A percentile compares a stretch with the other conserved stretches of the same genome.
Evolutionary conservation across 1,139 yeast genomes (phyloP).

Genomic region (Groenewaldozyma sp.): DNA sequence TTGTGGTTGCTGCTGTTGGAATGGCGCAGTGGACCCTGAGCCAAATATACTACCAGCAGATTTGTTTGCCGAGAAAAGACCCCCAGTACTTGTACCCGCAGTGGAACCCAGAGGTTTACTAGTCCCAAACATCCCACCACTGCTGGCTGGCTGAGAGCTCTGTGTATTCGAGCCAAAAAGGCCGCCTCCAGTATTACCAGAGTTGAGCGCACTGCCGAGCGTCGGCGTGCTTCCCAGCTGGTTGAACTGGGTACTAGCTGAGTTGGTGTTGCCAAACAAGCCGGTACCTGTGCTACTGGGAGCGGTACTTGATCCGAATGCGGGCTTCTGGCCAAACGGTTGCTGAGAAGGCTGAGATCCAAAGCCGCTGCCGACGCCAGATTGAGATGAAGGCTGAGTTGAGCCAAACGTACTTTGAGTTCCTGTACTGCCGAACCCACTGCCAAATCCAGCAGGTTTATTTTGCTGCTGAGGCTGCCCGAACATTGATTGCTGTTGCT

Average conservation of each 20-base stretch:
- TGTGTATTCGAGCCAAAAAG: conserved; percentile 30
- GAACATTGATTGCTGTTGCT: neutral
- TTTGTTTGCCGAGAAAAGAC: conserved; percentile 20
- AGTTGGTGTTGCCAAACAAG: neutral
- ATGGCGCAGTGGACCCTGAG: too few species aligned
- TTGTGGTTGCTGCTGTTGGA: conserved; percentile 21
- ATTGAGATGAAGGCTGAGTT: too few species aligned
- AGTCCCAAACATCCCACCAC: conserved; percentile 22
- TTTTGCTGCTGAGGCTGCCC: neutral
- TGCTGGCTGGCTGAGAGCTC: conserved; percentile 14
- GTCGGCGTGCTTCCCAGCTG: conserved; percentile 4
- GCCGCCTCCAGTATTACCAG: too few species aligned
- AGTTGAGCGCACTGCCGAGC: conserved; percentile 9
- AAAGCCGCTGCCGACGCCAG: conserved; percentile 13
- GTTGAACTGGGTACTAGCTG: neutral
- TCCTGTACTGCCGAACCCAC: conserved; percentile 3
- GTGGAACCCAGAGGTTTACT: too few species aligned
- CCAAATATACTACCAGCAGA: too few species aligned
- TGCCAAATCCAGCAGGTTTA: conserved; percentile 1
- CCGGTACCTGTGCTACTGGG: too few species aligned
- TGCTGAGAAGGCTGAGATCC: too few species aligned
- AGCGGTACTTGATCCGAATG: too few species aligned
- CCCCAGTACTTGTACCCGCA: conserved; percentile 18
- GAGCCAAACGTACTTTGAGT: too few species aligned
- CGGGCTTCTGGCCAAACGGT: too few species aligned